phyloP scores from a whole-genome alignment of 257 asterid species.

The Rhazya stricta region DNA sequence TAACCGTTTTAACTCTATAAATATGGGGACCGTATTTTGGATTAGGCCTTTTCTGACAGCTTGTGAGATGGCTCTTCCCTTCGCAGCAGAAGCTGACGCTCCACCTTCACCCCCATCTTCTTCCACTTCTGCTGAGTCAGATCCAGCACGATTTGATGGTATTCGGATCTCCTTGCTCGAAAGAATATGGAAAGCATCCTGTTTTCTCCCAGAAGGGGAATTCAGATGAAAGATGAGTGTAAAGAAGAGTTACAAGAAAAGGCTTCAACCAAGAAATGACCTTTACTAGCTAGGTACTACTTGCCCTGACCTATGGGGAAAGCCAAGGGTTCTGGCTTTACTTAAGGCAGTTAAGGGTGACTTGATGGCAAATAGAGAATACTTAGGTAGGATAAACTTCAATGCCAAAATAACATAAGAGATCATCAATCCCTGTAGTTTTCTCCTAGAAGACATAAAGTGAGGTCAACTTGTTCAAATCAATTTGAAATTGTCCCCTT shows the following conservation, averaged over 20 bases:
- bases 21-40: conserved; percentile 89
- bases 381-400: neutral
- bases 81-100: conserved; percentile 36
- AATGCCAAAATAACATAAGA: neutral
- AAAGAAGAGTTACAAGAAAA: neutral
- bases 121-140: conserved; percentile 57
- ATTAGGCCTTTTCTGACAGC: conserved; percentile 81
- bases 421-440: no score
- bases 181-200: conserved; percentile 84
- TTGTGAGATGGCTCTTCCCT: conserved; percentile 72
- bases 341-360: neutral
- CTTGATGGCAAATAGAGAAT: neutral
- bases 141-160: conserved; percentile 51
- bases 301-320: neutral
- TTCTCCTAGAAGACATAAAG: neutral
- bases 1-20: conserved; percentile 80
- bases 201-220: conserved; percentile 7
- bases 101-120: conserved; percentile 58
- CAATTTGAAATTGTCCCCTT: neutral
- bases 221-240: conserved; percentile 5
- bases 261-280: conserved; percentile 2
- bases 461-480: neutral
- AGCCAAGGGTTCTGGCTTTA: neutral
- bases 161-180: conserved; percentile 85
- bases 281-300: neutral